Evolutionary conservation across 257 asterid species (phyloP).

Genomic region (Knoxia roxburghii): DNA sequence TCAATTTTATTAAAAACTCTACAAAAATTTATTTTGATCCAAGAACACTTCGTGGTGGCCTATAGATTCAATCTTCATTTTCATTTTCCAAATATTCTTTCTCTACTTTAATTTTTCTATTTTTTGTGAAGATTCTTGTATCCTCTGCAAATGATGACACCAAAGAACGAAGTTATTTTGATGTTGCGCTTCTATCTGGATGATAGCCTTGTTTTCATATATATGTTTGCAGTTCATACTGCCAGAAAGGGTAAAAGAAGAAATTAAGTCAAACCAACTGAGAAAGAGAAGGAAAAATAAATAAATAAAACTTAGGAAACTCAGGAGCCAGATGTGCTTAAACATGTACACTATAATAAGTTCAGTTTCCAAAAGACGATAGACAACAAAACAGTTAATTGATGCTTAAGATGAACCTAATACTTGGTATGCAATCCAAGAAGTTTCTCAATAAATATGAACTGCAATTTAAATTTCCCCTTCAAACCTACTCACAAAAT

Average conservation of each 20-base stretch:
- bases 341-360: background rate
- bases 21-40: too few species aligned
- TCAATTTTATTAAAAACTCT: too few species aligned
- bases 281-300: background rate
- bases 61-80: too few species aligned
- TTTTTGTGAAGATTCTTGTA: too few species aligned
- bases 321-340: too few species aligned
- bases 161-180: too few species aligned
- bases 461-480: background rate
- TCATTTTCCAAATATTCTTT: too few species aligned
- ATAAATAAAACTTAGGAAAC: background rate
- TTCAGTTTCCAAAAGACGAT: background rate
- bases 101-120: too few species aligned
- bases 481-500: background rate
- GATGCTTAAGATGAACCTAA: background rate
- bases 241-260: slow-evolving; percentile 15
- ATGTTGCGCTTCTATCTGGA: too few species aligned
- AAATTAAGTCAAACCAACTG: slow-evolving; percentile 5
- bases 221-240: slow-evolving; percentile 95
- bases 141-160: too few species aligned
- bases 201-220: slow-evolving; percentile 57
- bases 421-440: background rate
- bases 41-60: too few species aligned
- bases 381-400: background rate
- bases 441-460: background rate